Percentiles rank a stretch among this genome's conserved stretches.
These are phyloP conservation scores for Zymoseptoria tritici DNA, from an alignment of 2,329 filamentous ascomycete genomes.

Conservation along the genomic window DNA sequence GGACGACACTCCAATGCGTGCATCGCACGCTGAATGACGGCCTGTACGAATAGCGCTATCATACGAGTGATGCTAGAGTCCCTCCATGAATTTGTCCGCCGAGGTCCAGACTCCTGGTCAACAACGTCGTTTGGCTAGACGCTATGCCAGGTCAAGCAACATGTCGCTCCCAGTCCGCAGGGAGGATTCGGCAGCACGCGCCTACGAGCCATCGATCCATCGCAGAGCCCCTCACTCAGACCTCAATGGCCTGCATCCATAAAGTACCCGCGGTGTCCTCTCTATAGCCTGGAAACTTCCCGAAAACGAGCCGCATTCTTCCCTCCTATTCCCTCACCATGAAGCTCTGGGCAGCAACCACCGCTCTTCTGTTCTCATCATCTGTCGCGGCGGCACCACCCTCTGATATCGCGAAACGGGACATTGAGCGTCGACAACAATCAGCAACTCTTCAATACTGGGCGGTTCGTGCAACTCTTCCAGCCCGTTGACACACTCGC, in stretches of 20 bases:
- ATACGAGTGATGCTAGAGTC: neutral
- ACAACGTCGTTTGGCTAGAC: no score
- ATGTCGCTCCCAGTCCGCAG: neutral
- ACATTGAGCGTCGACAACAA: neutral
- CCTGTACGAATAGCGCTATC: neutral
- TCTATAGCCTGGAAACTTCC: neutral
- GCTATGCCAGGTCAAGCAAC: no score
- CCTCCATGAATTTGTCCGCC: no score
- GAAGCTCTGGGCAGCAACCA: neutral
- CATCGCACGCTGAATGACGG: no score
- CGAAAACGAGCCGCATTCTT: neutral
- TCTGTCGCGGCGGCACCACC: no score
- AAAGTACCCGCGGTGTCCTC: neutral
- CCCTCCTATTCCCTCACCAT: neutral
- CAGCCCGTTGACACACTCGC: neutral
- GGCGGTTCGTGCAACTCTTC: neutral
- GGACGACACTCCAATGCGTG: no score
- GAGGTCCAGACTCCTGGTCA: no score
- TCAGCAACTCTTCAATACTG: neutral
- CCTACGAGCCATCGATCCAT: neutral
- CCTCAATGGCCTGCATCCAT: neutral
- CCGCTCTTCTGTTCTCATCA: neutral
- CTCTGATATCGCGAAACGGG: neutral
- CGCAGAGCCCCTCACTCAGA: neutral
- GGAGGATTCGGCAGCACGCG: neutral